Base-by-base conservation (phyloP, 2,329 filamentous ascomycete genomes). In the Setomelanomma holmii region DNA sequence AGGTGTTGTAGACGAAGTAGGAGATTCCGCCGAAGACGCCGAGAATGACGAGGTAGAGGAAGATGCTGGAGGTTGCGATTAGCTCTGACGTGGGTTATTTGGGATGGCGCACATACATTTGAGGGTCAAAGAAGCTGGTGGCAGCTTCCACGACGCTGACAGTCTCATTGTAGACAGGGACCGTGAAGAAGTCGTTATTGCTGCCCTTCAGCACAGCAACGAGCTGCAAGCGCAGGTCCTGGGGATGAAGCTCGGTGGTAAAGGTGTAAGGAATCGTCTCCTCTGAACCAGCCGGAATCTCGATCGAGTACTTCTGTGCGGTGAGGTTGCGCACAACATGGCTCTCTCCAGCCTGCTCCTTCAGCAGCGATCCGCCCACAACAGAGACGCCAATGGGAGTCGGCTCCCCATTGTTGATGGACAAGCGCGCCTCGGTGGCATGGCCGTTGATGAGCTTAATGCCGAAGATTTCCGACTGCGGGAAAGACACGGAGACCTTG, bases 1-100 rank as follows among this genome's bases (percentile, higher is more conserved):
- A 98, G 70, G 93, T 96, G 82, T 89, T 95, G 86, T 99, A 99
- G 80, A 97, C 91, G 78, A 96, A 96, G 86, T 93, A 97, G 74
- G 89, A 85, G 47, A 88, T 91, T 57, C 89, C 92, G 61, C 79
- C 86, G 74, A 96, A 96, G 58, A 83, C 85, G 56, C 84, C 87
- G 47, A 88, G 82, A 66, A 99, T 89, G 82, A 98, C 88, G 74
- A 96, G 83, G 82, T 98, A 98, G 58, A 99, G 87, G 87, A 99
- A 99, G 80, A 98, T 91, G 74, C 95, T 98, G 21, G 23, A 36
- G 10, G 11, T 5, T 20, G 8, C 22, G 40, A 45, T 36, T 49
- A 49, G 42, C 24, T 50, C n/a, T n/a, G n/a, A n/a, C n/a, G n/a
- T n/a, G n/a, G n/a, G n/a, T n/a, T n/a, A n/a, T n/a, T n/a, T n/a